Evolutionary conservation across 2,329 filamentous ascomycete genomes (phyloP), one percentile per base, ranked within the genome.

Genomic region (Phoma herbarum): DNA sequence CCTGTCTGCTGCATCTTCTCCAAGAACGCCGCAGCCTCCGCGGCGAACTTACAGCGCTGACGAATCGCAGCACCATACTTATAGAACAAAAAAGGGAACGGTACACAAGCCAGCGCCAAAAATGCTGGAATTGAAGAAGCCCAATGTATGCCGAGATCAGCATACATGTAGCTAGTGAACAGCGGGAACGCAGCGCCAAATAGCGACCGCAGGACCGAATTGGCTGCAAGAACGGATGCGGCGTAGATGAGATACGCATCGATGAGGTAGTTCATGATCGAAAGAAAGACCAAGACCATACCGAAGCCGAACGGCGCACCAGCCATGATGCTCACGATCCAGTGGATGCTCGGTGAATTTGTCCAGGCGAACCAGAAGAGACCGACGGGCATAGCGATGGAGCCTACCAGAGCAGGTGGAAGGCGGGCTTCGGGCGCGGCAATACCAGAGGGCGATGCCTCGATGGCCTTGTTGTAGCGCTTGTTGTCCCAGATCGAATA

Each of bases 31-130:
- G 87, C 86, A 4, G 88, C 86, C 74, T 91, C 84, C 11, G 85
- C 82, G 5, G 89, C 86, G 67, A 83, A 92, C 77, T 88, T 87
- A 81, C 89, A 91, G 65, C 80, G 84, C 71, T 81, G 77, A 12
- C 90, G 82, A 64, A 92, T 88, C 37, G 60, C 20, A 7, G 73
- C 78, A 28, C 90, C 90, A 72, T 90, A 91, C 64, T 83, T 86
- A 77, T 89, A 90, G 74, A 93, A 90, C 12, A 93, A 72, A 73
- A 90, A 88, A 0, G 90, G 90, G 70, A 90, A 66, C 2, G 66
- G 67, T 3, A 80, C 70, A 44, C 78, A 80, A 2, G 74, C 77
- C n/a, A 82, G 60, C 0, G 80, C 79, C 29, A 83, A 59, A 66
- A 82, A 82, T 0, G 76, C 81, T 0, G 79, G 80, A 29, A 83